Evolutionary conservation across 129 eudicot genomes (phyloP), one percentile per base, ranked within the genome.

Genomic region (Flaveria brownii): DNA sequence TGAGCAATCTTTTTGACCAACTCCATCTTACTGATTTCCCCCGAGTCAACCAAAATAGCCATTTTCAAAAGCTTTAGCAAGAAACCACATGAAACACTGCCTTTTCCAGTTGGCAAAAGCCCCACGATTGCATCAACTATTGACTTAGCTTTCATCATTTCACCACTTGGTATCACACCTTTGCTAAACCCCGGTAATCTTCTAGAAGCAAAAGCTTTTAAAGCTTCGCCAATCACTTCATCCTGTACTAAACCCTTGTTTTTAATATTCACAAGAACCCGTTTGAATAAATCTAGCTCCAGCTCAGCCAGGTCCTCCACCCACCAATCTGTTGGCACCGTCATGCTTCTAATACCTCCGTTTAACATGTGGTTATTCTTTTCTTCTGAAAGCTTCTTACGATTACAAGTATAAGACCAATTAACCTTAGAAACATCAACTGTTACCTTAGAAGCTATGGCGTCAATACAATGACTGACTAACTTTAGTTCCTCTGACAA

Each of bases 281-380:
- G 85, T 71, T 84, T 89, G 72, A 82, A 94, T 11, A 85, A 83
- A 77, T 90, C 96, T 52, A 87, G 77, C 61, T 90, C 96, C 61
- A 94, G 94, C 81, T 91, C 99, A 77, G 92, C 87, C 39, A 94
- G 73, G 74, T 94, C 99, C 88, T 94, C 96, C 9, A 87, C 97
- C 99, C 99, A 94, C 99, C 99, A 94, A 83, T 94, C 97, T 6
- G 82, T 66, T 2, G 99, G 99, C 52, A 94, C 91, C 33, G 75
- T 83, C 49, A 89, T 82, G 77, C 67, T 91, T 68, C 92, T 78
- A 50, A 86, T 76, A 51, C 89, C 92, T 3, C 86, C 89, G 22
- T 73, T 73, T 51, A 73, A 78, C 33, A 77, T 56, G 67, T 86
- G 96, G 71, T 75, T 85, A 61, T 88, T 88, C 33, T 72, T 87